Evolutionary conservation across 495 filamentous ascomycete species (phyloP).

Genomic region (Penicillium crystallinum): DNA sequence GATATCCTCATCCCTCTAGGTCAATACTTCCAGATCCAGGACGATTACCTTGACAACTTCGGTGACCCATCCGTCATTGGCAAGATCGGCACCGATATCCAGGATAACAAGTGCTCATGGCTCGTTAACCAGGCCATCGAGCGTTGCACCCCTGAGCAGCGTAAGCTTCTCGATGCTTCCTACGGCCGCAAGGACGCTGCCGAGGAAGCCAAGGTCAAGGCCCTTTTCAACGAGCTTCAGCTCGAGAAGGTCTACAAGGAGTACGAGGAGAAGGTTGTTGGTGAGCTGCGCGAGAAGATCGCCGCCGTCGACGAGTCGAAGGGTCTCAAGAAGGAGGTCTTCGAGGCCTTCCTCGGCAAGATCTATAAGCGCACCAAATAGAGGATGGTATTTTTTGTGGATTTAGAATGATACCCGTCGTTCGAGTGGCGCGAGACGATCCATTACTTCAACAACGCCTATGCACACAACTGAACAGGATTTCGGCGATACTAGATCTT

Average conservation of each 20-base stretch:
- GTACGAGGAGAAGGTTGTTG: constrained; percentile 82
- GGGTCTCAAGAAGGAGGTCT: constrained; percentile 83
- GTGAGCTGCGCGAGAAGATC: constrained; percentile 69
- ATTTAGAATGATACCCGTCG: constrained; percentile 16
- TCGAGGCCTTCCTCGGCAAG: constrained; percentile 86
- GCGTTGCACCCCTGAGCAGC: constrained; percentile 72
- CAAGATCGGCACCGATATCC: constrained; percentile 97
- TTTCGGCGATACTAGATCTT: not conserved
- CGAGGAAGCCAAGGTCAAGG: constrained; percentile 80
- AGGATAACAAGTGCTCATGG: constrained; percentile 99
- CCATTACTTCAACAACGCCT: not conserved
- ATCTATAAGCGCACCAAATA: constrained; percentile 97
- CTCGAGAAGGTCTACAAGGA: constrained; percentile 75
- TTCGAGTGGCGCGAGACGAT: not conserved
- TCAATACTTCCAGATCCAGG: constrained; percentile 98
- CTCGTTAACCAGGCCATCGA: constrained; percentile 87
- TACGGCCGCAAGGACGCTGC: constrained; percentile 84
- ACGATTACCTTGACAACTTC: constrained; percentile 97
- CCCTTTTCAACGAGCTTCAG: constrained; percentile 75
- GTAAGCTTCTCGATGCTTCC: constrained; percentile 69
- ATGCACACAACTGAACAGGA: not conserved
- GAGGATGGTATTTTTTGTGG: constrained; percentile 2
- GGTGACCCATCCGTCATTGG: constrained; percentile 92
- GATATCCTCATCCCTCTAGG: constrained; percentile 97
- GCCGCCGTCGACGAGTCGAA: constrained; percentile 72